These are phyloP conservation scores for Sporobolomyces phaffii DNA, from an alignment of 768 basidiomycete genomes.

Conservation along the genomic window DNA sequence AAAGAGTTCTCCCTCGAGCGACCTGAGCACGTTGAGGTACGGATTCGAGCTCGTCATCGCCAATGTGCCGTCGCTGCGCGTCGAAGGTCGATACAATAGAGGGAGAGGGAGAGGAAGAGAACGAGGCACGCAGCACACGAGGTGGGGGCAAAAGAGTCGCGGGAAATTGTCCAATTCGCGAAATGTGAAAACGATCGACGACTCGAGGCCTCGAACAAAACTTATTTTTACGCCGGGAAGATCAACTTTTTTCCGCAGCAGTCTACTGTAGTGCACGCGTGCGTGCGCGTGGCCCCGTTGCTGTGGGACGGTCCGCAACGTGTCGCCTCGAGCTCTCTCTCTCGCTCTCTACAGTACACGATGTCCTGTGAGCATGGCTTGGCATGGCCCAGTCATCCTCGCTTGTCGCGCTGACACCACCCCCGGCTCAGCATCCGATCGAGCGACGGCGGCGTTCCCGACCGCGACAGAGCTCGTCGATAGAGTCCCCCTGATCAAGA, in stretches of 20 bases:
- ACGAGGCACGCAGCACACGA: neutral
- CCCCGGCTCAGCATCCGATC: neutral
- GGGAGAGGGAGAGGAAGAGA: neutral
- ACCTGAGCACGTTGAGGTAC: neutral
- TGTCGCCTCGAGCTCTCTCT: too few species aligned
- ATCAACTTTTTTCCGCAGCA: too few species aligned
- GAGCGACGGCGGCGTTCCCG: neutral
- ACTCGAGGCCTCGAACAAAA: too few species aligned
- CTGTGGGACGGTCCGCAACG: too few species aligned
- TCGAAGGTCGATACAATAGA: neutral
- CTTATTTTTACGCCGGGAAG: too few species aligned
- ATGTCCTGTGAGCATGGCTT: neutral
- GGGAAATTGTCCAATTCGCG: too few species aligned
- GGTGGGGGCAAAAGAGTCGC: too few species aligned
- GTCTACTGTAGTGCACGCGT: too few species aligned
- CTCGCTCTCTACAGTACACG: too few species aligned
- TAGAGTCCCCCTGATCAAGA: slow-evolving; percentile 77
- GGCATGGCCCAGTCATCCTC: neutral
- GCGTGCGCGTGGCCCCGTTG: too few species aligned
- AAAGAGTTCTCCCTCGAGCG: neutral
- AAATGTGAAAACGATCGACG: too few species aligned
- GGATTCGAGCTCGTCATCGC: neutral
- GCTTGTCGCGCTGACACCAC: too few species aligned
- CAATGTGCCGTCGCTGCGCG: neutral
- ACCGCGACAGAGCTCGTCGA: slow-evolving; percentile 26